These are phyloP conservation scores for Pyrus bretschneideri DNA, from an alignment of 306 rosid genomes.

Conservation along the genomic window DNA sequence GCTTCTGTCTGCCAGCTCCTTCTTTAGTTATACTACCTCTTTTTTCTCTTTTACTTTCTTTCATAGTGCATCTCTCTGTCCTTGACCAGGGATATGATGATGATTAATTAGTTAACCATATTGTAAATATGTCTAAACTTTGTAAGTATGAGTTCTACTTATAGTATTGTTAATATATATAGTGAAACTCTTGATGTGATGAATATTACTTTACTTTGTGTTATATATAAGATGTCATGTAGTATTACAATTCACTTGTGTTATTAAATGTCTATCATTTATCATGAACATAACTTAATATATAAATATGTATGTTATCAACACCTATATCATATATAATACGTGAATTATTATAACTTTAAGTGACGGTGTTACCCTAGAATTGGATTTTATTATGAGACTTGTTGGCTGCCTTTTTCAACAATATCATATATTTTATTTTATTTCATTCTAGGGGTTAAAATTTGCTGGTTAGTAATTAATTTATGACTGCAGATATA, in stretches of 20 bases:
- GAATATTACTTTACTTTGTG: too few species aligned
- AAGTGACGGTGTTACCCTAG: neutral
- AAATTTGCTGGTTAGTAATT: too few species aligned
- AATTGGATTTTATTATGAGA: neutral
- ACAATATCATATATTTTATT: too few species aligned
- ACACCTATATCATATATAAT: neutral
- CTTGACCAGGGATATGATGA: conserved; percentile 26
- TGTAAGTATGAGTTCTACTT: conserved; percentile 36
- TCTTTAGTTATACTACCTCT: conserved; percentile 1
- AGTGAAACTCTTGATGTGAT: neutral
- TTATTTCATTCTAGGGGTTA: too few species aligned
- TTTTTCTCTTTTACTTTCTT: neutral
- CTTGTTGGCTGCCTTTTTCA: neutral
- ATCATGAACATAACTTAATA: too few species aligned
- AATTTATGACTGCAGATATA: neutral
- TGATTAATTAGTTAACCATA: conserved; percentile 24
- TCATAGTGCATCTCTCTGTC: conserved; percentile 14
- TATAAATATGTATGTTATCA: too few species aligned
- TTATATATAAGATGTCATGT: too few species aligned
- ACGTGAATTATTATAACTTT: neutral
- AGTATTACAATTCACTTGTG: neutral
- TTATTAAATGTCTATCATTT: too few species aligned
- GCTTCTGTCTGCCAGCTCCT: conserved; percentile 29
- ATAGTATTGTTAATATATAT: conserved; percentile 4
- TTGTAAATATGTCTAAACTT: conserved; percentile 33